phyloP scores from a whole-genome alignment of 2,329 filamentous ascomycete species.

The Fusarium continuum region DNA sequence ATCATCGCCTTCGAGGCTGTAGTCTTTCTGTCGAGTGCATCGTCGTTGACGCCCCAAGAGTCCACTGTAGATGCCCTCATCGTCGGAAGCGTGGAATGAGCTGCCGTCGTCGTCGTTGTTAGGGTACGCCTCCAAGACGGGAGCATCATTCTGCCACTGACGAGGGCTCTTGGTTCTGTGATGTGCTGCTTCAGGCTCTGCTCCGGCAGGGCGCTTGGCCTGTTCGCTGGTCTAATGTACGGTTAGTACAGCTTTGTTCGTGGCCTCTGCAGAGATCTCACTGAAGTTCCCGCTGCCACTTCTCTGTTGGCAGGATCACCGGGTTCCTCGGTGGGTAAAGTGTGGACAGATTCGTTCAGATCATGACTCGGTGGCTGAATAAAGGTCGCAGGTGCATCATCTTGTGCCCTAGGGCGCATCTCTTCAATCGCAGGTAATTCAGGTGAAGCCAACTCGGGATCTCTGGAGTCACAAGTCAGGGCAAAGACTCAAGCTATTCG shows the following conservation, averaged over 20 bases:
- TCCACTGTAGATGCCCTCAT: neutral
- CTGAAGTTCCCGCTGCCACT: neutral
- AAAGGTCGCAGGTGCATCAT: neutral
- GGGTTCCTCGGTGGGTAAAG: neutral
- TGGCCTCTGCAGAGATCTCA: neutral
- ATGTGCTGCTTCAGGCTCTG: neutral
- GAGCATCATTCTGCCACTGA: neutral
- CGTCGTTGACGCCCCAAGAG: neutral
- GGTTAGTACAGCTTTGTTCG: neutral
- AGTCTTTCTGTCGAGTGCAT: neutral
- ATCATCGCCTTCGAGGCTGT: neutral
- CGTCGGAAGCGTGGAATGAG: neutral
- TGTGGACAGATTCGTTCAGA: no score
- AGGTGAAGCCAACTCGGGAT: neutral
- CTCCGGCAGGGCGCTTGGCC: conserved; percentile 5
- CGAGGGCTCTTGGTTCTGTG: conserved; percentile 4
- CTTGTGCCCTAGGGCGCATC: neutral
- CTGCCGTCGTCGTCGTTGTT: neutral
- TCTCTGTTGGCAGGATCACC: neutral
- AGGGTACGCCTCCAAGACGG: no score
- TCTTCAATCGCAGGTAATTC: neutral
- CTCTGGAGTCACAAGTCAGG: neutral
- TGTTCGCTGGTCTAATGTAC: neutral
- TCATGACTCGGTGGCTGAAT: no score
- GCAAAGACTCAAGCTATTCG: neutral